These are phyloP conservation scores for Dispira simplex DNA, from an alignment of 192 early-diverging fungal species.

Conservation along the genomic window DNA sequence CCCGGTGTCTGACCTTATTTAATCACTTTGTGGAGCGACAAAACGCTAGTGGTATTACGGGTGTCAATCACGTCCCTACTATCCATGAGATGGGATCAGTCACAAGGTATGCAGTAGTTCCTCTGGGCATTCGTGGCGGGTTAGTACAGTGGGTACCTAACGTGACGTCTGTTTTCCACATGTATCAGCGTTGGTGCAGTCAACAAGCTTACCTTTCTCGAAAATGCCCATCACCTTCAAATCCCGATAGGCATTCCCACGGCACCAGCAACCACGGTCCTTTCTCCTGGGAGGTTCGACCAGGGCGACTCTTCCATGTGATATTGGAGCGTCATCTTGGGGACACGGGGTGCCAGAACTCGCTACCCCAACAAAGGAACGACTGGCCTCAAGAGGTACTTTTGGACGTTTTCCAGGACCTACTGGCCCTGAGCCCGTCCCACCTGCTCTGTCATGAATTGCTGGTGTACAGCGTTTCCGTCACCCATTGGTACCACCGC, in stretches of 20 bases:
- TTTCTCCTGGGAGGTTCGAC: not conserved
- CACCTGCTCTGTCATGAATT: constrained; percentile 15
- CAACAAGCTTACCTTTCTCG: not conserved
- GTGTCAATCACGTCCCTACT: not conserved
- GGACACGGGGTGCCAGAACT: not conserved
- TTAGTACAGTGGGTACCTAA: constrained; percentile 87
- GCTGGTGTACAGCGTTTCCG: constrained; percentile 12
- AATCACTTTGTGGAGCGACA: constrained; percentile 14
- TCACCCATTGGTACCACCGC: constrained; percentile 17
- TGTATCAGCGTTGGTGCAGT: constrained; percentile 7
- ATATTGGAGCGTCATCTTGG: not conserved
- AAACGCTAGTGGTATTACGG: not conserved
- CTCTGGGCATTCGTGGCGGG: constrained; percentile 66
- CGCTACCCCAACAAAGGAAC: not conserved
- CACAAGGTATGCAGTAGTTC: constrained; percentile 45
- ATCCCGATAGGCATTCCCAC: not conserved
- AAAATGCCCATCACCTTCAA: not conserved
- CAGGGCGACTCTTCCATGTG: not conserved
- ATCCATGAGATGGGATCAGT: not conserved
- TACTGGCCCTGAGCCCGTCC: constrained; percentile 1
- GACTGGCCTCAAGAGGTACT: constrained; percentile 12
- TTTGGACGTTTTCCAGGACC: constrained; percentile 12
- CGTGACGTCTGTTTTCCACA: constrained; percentile 47
- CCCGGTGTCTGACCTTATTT: constrained; percentile 39
- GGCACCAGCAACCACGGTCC: not conserved